Evolutionary conservation across 108 stramenopile species (phyloP).

Genomic region (Ochromonas danica): DNA sequence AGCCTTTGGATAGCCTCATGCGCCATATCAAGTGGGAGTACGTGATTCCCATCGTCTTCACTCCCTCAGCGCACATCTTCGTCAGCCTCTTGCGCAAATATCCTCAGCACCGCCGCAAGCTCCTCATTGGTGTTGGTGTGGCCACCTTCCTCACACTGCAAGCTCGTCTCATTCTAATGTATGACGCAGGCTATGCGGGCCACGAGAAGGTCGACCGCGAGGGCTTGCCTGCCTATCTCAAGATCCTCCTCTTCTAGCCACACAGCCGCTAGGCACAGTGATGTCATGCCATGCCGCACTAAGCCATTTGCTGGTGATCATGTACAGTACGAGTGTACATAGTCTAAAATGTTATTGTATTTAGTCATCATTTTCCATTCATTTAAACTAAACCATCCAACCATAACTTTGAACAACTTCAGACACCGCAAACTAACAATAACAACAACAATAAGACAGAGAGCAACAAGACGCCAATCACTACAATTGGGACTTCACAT

Average conservation of each 20-base stretch:
- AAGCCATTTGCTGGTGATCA: no score
- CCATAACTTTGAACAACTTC: no score
- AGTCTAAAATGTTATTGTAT: no score
- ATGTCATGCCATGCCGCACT: no score
- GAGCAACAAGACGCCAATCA: no score
- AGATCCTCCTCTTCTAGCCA: background rate
- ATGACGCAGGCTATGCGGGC: background rate
- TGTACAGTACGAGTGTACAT: no score
- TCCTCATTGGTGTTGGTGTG: background rate
- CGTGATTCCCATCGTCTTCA: background rate
- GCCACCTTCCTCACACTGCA: constrained; percentile 5
- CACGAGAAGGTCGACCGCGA: background rate
- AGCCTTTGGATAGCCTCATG: background rate
- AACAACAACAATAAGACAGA: no score
- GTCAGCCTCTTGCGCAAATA: background rate
- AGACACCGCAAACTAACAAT: no score
- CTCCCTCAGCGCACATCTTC: constrained; percentile 1
- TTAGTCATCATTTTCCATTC: no score
- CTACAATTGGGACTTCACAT: no score
- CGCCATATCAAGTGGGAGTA: background rate
- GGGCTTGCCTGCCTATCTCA: background rate
- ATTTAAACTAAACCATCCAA: no score
- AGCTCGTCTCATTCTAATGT: background rate
- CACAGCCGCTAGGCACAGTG: no score
- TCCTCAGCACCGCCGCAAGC: background rate